Evolutionary conservation across 352 stramenopile genomes (phyloP), one percentile per base, ranked within the genome.

Genomic region (Stephanocyclus meneghinianus): DNA sequence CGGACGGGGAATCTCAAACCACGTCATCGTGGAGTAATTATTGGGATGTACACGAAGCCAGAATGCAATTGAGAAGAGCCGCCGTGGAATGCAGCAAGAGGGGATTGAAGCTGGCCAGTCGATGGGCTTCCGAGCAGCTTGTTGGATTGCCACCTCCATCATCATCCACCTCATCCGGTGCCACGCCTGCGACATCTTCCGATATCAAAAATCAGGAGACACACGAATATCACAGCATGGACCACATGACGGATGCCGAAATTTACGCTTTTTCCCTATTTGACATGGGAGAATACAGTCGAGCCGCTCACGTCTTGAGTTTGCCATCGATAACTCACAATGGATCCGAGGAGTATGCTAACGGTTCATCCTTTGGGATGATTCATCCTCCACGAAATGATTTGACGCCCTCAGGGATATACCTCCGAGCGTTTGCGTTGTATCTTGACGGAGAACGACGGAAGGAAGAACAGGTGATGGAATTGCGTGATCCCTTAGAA

Each of bases 381-480:
- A 84, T 89, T 57, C 37, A 80, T 9, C 74, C 80, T 35, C 83
- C 88, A 13, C 67, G 70, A 9, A 11, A 78, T 6, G 65, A 85
- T 67, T 67, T 91, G 0, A 89, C 86, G 7, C 44, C 79, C 0
- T 81, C 82, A 51, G 91, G 85, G 42, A 78, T 91, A 51, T 95
- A 92, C 70, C 63, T 94, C 0, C 66, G 90, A 55, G 87, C 87
- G 0, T 95, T 91, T 81, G 76, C 87, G 9, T 65, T 95, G 7
- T 95, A 94, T 71, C 81, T 95, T 65, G 87, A 91, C 7, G 92
- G 92, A 21, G 92, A 95, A 84, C 91, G 91, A 76, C 69, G 80
- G 9, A 93, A 92, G 70, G 87, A 94, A 80, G 89, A 94, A 74
- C 72, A 89, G 60, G 59, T 89, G 8, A 74, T 60, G 30, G 87